These are phyloP conservation scores for Cercospora sp. DNA, from an alignment of 2,329 filamentous ascomycete species.

Conservation along the genomic window DNA sequence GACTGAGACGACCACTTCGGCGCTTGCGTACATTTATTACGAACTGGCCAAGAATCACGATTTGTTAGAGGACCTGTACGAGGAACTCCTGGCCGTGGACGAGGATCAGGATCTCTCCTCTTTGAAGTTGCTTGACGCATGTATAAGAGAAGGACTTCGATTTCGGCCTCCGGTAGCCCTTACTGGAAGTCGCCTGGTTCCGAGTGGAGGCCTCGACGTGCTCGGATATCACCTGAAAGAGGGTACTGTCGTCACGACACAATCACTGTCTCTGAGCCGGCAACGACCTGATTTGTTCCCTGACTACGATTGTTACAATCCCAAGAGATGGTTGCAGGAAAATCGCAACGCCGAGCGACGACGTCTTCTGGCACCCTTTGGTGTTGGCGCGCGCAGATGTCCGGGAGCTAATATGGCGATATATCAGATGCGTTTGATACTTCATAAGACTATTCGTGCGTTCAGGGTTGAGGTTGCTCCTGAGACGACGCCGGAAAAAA, in stretches of 20 bases:
- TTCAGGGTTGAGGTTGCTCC: constrained; percentile 1
- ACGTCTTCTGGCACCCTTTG: not conserved
- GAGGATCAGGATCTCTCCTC: not conserved
- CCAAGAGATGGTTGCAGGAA: not conserved
- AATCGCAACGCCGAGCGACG: not conserved
- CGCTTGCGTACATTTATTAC: not conserved
- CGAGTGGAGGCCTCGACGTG: not conserved
- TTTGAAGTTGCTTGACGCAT: not conserved
- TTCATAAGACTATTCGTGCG: constrained; percentile 3
- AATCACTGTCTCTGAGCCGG: not conserved
- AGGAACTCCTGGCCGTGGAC: not conserved
- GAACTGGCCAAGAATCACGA: not conserved
- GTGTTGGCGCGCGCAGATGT: not conserved
- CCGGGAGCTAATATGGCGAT: constrained; percentile 6
- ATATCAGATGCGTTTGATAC: constrained; percentile 10
- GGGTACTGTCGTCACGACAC: not conserved
- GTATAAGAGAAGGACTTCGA: not conserved
- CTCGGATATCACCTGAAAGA: not conserved
- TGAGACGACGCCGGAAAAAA: not conserved
- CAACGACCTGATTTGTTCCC: not conserved
- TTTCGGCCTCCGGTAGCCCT: not conserved
- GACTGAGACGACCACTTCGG: not conserved
- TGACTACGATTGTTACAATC: not conserved
- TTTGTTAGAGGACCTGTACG: not conserved
- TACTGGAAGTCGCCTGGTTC: not conserved